These are phyloP conservation scores for Aciculosporium take DNA, from an alignment of 2,329 filamentous ascomycete species.

Conservation along the genomic window DNA sequence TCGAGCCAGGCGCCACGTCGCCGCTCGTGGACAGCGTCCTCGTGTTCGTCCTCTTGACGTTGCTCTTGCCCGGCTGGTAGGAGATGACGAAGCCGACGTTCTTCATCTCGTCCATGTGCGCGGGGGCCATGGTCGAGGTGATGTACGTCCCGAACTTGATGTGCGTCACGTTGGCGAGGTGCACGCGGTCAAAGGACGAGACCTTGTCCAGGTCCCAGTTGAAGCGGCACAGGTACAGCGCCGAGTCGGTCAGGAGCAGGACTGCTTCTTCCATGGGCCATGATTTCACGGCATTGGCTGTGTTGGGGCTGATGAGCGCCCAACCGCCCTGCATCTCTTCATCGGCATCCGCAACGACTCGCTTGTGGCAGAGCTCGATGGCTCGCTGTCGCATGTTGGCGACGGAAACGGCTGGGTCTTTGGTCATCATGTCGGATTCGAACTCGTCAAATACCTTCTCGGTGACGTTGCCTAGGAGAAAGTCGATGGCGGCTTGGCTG, in stretches of 20 bases:
- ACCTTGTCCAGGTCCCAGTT: constrained; percentile 96
- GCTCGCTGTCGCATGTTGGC: constrained; percentile 73
- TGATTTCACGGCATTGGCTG: constrained; percentile 53
- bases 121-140: constrained; percentile 67
- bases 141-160: constrained; percentile 80
- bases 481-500: constrained; percentile 88
- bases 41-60: constrained; percentile 71
- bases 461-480: constrained; percentile 77
- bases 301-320: constrained; percentile 67
- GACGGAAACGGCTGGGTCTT: constrained; percentile 81
- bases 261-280: constrained; percentile 79
- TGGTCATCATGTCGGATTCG: constrained; percentile 81
- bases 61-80: constrained; percentile 57
- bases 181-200: constrained; percentile 75
- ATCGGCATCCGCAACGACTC: constrained; percentile 67
- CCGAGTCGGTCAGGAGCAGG: constrained; percentile 69
- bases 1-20: constrained; percentile 15
- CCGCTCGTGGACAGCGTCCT: constrained; percentile 52
- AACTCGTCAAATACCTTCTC: constrained; percentile 85
- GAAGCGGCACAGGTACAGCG: constrained; percentile 78
- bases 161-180: constrained; percentile 55
- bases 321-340: constrained; percentile 84
- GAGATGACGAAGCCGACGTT: constrained; percentile 76
- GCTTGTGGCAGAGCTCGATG: constrained; percentile 75
- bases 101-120: constrained; percentile 60